Evolutionary conservation across 306 rosid species (phyloP).

Genomic region (Vigna nakashimae): DNA sequence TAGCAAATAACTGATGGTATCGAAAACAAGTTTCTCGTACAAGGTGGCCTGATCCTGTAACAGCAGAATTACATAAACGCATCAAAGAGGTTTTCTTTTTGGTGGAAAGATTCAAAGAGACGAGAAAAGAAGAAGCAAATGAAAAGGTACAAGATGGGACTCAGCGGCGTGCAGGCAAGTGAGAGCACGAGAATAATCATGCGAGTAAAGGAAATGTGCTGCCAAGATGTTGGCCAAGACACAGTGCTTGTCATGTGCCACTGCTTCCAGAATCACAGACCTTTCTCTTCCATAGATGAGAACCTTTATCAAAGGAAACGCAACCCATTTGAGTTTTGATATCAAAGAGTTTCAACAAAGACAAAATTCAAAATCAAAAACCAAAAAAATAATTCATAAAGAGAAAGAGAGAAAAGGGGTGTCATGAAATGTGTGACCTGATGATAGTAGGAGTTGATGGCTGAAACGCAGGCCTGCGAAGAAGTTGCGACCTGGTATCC

Average conservation of each 20-base stretch:
- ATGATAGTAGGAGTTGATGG: conserved; percentile 73
- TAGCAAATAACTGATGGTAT: conserved; percentile 63
- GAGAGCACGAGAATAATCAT: conserved; percentile 62
- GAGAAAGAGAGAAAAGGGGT: not conserved
- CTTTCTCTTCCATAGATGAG: conserved; percentile 75
- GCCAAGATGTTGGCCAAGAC: conserved; percentile 85
- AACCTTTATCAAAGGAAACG: conserved; percentile 53
- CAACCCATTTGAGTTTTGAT: conserved; percentile 37
- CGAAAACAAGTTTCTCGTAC: conserved; percentile 82
- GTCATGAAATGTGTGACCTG: conserved; percentile 56
- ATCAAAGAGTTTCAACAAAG: not conserved
- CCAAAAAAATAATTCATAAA: not conserved
- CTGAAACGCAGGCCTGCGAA: conserved; percentile 75
- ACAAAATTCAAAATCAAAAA: not conserved
- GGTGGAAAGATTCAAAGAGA: not conserved
- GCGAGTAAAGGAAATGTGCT: conserved; percentile 60
- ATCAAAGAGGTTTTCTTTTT: not conserved
- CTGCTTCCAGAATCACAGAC: conserved; percentile 80
- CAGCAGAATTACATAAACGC: conserved; percentile 30
- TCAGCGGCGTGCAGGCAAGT: conserved; percentile 63
- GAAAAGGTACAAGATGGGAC: conserved; percentile 61
- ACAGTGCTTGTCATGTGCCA: conserved; percentile 65
- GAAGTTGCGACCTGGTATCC: conserved; percentile 76
- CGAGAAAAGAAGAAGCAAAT: not conserved
- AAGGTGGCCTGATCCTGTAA: conserved; percentile 80